Conservation (phyloP, 140 eudicot genomes). For the Cichorium intybus region DNA sequence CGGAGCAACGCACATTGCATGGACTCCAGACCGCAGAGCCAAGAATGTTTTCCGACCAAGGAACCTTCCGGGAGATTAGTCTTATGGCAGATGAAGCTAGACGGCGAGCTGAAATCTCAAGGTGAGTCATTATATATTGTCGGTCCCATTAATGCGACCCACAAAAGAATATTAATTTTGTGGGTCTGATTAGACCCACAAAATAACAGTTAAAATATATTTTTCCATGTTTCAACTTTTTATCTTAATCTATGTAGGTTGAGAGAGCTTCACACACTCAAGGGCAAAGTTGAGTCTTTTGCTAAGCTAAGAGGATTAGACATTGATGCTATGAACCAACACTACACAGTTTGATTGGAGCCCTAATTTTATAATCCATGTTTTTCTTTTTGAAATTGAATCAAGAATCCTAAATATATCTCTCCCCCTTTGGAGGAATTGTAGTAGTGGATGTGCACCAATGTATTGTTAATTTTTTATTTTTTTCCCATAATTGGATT, state of each 20-base stretch:
- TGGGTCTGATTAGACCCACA: slow-evolving; percentile 10
- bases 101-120: slow-evolving; percentile 78
- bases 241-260: slow-evolving; percentile 38
- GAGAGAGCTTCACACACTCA: slow-evolving; percentile 72
- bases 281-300: slow-evolving; percentile 81
- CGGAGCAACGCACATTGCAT: slow-evolving; percentile 65
- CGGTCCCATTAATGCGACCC: not conserved
- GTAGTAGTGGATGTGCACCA: not conserved
- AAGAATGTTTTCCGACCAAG: slow-evolving; percentile 39
- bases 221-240: no score
- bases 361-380: not conserved
- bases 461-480: not conserved
- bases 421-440: not conserved
- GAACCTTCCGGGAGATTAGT: slow-evolving; percentile 56
- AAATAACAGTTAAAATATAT: not conserved
- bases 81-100: slow-evolving; percentile 90
- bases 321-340: slow-evolving; percentile 63
- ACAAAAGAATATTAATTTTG: not conserved
- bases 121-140: slow-evolving; percentile 20
- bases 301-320: slow-evolving; percentile 79
- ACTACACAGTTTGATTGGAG: slow-evolving; percentile 56
- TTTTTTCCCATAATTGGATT: not conserved
- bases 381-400: not conserved
- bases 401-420: slow-evolving; percentile 4
- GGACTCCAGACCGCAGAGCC: slow-evolving; percentile 60